phyloP scores from a whole-genome alignment of 345 rosid species.

The Rhodomyrtus tomentosa region DNA sequence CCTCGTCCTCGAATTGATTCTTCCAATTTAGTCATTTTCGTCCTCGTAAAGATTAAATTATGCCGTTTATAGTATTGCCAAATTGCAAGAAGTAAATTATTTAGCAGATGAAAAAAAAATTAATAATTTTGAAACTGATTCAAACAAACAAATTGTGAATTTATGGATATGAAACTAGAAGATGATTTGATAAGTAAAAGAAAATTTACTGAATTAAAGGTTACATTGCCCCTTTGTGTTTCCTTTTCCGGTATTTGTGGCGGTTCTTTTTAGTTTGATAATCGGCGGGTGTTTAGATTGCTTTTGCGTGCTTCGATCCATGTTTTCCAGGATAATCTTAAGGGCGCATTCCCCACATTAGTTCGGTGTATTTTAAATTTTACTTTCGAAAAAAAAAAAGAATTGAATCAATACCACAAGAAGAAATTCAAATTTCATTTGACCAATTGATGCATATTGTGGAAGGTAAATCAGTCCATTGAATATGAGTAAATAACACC shows the following conservation, averaged over 20 bases:
- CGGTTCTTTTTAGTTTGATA: not conserved
- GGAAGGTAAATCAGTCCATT: not conserved
- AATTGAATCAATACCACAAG: not conserved
- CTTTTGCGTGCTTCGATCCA: not conserved
- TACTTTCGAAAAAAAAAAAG: not conserved
- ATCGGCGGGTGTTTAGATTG: accelerated
- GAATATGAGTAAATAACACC: not conserved
- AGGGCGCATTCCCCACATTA: not conserved
- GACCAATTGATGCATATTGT: not conserved
- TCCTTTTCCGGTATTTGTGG: not conserved
- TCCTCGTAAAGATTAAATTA: not conserved
- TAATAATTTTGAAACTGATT: not conserved
- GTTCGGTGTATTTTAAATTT: not conserved
- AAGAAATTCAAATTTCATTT: not conserved
- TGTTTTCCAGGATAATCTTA: not conserved
- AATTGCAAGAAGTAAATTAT: not conserved
- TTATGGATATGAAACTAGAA: not conserved
- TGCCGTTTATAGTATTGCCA: not conserved
- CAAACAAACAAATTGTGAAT: not conserved
- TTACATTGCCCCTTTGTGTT: not conserved
- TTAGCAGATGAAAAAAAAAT: not conserved
- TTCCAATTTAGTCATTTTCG: not conserved
- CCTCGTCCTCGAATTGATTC: not conserved
- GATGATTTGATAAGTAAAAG: not conserved
- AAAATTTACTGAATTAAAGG: not conserved